Conservation (phyloP, 176 grass and related monocot genomes). For the Hsuehochloa calcarea region DNA sequence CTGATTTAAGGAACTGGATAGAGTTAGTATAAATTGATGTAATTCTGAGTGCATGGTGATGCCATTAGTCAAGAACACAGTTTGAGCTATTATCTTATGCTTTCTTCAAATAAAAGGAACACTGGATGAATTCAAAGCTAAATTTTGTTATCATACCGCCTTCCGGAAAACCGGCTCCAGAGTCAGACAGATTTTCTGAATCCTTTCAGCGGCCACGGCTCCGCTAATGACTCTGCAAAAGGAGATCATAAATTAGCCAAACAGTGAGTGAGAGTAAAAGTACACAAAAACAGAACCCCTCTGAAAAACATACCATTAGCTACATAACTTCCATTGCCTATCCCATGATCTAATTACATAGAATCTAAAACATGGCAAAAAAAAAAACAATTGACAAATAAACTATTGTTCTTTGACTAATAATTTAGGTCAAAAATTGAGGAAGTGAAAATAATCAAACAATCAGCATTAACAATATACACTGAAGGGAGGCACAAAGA, state of each 20-base stretch:
- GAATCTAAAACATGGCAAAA: background rate
- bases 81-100: background rate
- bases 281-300: background rate
- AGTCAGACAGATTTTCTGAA: background rate
- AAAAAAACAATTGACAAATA: too few species aligned
- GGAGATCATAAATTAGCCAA: background rate
- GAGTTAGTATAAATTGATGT: background rate
- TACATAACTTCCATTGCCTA: background rate
- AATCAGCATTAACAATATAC: background rate
- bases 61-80: background rate
- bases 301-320: background rate
- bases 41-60: background rate
- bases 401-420: background rate
- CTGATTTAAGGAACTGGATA: background rate
- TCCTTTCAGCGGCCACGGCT: background rate
- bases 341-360: background rate
- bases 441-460: background rate
- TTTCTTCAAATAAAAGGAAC: background rate
- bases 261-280: background rate
- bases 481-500: background rate
- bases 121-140: background rate
- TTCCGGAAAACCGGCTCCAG: constrained; percentile 17
- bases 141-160: constrained; percentile 7
- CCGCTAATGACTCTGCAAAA: background rate
- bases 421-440: background rate